Base-by-base conservation (phyloP, 2,329 filamentous ascomycete species). In the Rhytidhysteron rufulum region DNA sequence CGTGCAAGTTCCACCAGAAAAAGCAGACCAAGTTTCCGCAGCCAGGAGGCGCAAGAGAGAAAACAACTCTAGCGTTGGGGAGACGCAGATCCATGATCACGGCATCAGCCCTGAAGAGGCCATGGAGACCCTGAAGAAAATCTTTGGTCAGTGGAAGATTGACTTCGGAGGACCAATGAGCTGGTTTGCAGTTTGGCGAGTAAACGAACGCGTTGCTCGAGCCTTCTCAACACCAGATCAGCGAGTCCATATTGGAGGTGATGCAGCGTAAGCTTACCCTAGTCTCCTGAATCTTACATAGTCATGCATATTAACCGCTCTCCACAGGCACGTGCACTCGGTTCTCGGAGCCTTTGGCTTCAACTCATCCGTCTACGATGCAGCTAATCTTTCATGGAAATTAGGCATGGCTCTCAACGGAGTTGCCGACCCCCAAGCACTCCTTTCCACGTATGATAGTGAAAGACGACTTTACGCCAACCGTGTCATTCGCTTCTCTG, bases 151-250 rank as follows among this genome's bases (percentile, higher is more conserved):
- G 6, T 65, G 55, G 38, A 63, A 48, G 16, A 35, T 64, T 18
- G 52, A 55, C 18, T 65, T 65, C 32, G 62, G 47, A 1, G 42
- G 52, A 4, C 48, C 59, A 0, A 36, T 65, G 17, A 63, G 57
- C 32, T 65, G 62, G 60, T 65, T 62, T 37, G 57, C 61, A n/a
- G 50, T 65, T 10, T 65, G 61, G 61, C 57, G 13, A 48, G 61
- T 66, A 31, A 55, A 47, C 2, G 62, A 66, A 41, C 53, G 62
- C 22, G 60, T 66, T 5, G 62, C 62, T 0, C 49, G 56, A 9
- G 43, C 44, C 3, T 65, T 54, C 34, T 64, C 60, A 1, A 56
- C 60, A 3, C 36, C 39, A 7, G 59, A n/a, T n/a, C n/a, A n/a
- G n/a, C n/a, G n/a, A n/a, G n/a, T n/a, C n/a, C n/a, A n/a, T n/a